These are phyloP conservation scores for Letharia columbiana DNA, from an alignment of 495 filamentous ascomycete genomes.

Conservation along the genomic window DNA sequence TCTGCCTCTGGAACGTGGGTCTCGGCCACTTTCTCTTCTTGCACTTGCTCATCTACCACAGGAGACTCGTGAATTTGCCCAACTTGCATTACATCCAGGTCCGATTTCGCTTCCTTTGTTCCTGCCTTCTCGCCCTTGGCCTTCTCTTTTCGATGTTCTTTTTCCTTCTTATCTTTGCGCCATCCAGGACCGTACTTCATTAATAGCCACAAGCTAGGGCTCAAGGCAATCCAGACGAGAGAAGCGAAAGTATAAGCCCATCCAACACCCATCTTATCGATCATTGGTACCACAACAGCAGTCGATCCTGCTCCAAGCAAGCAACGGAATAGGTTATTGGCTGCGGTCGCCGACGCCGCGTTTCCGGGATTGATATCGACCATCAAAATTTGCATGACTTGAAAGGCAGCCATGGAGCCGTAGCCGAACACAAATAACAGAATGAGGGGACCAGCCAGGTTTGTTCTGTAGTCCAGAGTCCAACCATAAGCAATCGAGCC, in stretches of 20 bases:
- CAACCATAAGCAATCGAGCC: conserved; percentile 43
- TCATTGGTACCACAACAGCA: conserved; percentile 58
- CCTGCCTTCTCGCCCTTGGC: neutral
- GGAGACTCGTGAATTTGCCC: neutral
- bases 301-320: conserved; percentile 58
- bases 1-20: neutral
- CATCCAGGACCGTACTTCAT: conserved; percentile 39
- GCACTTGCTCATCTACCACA: neutral
- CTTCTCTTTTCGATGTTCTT: conserved; percentile 7
- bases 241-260: conserved; percentile 65
- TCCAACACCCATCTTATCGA: conserved; percentile 53
- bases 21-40: neutral
- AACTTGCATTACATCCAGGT: neutral
- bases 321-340: conserved; percentile 62
- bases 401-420: conserved; percentile 29
- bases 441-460: conserved; percentile 32
- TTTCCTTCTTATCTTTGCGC: conserved; percentile 36
- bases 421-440: conserved; percentile 33
- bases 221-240: conserved; percentile 42
- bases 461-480: conserved; percentile 33
- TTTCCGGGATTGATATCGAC: conserved; percentile 56
- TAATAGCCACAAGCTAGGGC: conserved; percentile 44
- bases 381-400: conserved; percentile 42
- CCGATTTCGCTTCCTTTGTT: neutral
- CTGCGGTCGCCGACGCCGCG: conserved; percentile 58